Conservation (phyloP, 2,329 filamentous ascomycete genomes). For the Alternaria sp. region DNA sequence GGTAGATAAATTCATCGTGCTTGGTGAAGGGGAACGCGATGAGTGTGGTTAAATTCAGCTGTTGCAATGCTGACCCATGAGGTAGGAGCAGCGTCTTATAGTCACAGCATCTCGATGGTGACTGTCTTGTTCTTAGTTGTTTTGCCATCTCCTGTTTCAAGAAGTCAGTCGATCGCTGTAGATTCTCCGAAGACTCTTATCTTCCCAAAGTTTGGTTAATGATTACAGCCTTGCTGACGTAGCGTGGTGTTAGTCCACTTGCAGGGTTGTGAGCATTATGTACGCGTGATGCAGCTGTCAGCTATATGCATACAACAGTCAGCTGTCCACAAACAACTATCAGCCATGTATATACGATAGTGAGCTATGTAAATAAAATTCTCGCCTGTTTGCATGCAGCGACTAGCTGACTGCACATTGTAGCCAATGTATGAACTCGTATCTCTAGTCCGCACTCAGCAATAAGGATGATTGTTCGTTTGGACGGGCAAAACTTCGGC, state of each 20-base stretch:
- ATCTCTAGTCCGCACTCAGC: not conserved
- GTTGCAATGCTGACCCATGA: not conserved
- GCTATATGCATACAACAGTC: not conserved
- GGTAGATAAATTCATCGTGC: conserved; percentile 1
- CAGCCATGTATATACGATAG: no score
- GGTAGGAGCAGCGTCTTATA: not conserved
- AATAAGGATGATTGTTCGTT: not conserved
- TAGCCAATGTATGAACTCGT: not conserved
- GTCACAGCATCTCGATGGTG: not conserved
- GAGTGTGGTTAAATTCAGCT: not conserved
- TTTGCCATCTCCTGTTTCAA: not conserved
- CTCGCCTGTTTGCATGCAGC: not conserved
- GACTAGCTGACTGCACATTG: not conserved
- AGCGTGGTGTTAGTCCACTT: not conserved
- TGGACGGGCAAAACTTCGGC: not conserved
- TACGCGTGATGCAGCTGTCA: not conserved
- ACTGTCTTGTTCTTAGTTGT: not conserved
- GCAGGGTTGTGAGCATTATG: not conserved
- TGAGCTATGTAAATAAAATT: no score
- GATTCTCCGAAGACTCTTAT: not conserved
- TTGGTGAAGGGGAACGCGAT: not conserved
- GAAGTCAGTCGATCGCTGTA: not conserved
- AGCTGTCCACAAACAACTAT: not conserved
- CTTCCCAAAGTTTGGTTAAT: not conserved
- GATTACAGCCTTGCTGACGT: not conserved